Evolutionary conservation across 2,329 filamentous ascomycete species (phyloP).

Genomic region (Cladorrhinum sp.): DNA sequence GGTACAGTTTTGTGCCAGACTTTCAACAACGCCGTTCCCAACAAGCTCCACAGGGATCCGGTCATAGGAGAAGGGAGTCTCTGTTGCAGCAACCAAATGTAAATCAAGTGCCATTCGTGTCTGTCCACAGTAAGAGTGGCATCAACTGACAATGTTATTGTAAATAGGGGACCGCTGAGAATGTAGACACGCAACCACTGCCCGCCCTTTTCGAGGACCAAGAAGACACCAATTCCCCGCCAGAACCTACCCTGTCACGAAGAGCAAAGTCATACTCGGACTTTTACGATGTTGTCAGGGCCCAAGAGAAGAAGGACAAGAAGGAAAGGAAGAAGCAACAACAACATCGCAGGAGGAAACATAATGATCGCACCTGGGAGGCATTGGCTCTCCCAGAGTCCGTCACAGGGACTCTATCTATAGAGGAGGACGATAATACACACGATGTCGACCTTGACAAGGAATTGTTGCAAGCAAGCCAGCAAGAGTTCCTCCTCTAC

Average conservation of each 20-base stretch:
- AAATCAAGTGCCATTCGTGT: slow-evolving; percentile 28
- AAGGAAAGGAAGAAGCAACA: slow-evolving; percentile 32
- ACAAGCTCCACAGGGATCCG: slow-evolving; percentile 44
- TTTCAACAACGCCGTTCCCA: slow-evolving; percentile 43
- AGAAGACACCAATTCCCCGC: slow-evolving; percentile 56
- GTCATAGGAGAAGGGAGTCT: slow-evolving; percentile 66
- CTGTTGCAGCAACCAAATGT: slow-evolving; percentile 66
- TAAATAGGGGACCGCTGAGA: slow-evolving; percentile 52
- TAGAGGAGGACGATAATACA: slow-evolving; percentile 26
- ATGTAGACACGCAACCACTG: slow-evolving; percentile 53
- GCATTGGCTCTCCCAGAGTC: slow-evolving; percentile 44
- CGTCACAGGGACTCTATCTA: slow-evolving; percentile 23
- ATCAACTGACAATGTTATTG: neutral
- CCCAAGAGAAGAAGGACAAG: slow-evolving; percentile 46
- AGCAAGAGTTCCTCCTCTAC: slow-evolving; percentile 81
- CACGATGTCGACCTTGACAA: slow-evolving; percentile 60
- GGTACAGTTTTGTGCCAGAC: slow-evolving; percentile 74
- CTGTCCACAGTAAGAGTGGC: neutral
- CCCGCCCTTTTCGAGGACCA: slow-evolving; percentile 57
- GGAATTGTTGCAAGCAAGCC: slow-evolving; percentile 74
- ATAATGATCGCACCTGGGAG: slow-evolving; percentile 46
- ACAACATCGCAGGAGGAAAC: slow-evolving; percentile 35
- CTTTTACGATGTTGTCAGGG: slow-evolving; percentile 63
- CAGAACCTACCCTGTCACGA: slow-evolving; percentile 61
- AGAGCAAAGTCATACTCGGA: slow-evolving; percentile 76